A percentile compares a stretch with the other conserved stretches of the same genome.
Evolutionary conservation across 2,329 filamentous ascomycete species (phyloP).

Genomic region (Pseudocercospora ulei): DNA sequence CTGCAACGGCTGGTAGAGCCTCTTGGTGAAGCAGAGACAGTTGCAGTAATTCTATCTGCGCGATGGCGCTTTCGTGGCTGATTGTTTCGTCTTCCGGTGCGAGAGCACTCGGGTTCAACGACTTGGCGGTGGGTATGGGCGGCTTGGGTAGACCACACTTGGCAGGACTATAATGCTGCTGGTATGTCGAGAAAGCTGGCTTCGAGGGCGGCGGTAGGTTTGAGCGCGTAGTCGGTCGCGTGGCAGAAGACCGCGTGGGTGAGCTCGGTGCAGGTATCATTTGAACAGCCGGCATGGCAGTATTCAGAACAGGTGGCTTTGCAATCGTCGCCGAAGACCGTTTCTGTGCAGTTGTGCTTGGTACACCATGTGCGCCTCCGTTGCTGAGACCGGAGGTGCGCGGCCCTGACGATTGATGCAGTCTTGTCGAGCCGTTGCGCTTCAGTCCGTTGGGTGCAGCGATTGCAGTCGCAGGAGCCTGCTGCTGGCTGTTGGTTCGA

Average conservation of each 20-base stretch:
- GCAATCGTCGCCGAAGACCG: slow-evolving; percentile 20
- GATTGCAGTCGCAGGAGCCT: slow-evolving; percentile 3
- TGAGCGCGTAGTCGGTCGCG: slow-evolving; percentile 24
- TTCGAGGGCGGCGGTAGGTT: slow-evolving; percentile 35
- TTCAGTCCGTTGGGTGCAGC: slow-evolving; percentile 14
- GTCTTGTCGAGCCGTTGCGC: slow-evolving; percentile 24
- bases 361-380: background rate
- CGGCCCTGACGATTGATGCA: slow-evolving; percentile 22
- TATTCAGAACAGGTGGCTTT: slow-evolving; percentile 20
- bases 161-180: slow-evolving; percentile 59
- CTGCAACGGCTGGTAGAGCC: slow-evolving; percentile 38
- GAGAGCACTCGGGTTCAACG: slow-evolving; percentile 47
- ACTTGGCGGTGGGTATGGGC: slow-evolving; percentile 47
- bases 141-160: slow-evolving; percentile 54
- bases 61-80: slow-evolving; percentile 25
- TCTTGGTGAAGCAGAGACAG: slow-evolving; percentile 55
- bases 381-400: slow-evolving; percentile 8
- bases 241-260: slow-evolving; percentile 16
- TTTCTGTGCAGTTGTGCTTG: slow-evolving; percentile 20
- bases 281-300: slow-evolving; percentile 11
- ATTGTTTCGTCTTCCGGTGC: slow-evolving; percentile 30
- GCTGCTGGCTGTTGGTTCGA: slow-evolving; percentile 11
- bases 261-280: slow-evolving; percentile 19
- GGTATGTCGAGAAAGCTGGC: slow-evolving; percentile 53
- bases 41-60: slow-evolving; percentile 56